These are phyloP conservation scores for Phytophthora capsici DNA, from an alignment of 352 stramenopile species.

Conservation along the genomic window DNA sequence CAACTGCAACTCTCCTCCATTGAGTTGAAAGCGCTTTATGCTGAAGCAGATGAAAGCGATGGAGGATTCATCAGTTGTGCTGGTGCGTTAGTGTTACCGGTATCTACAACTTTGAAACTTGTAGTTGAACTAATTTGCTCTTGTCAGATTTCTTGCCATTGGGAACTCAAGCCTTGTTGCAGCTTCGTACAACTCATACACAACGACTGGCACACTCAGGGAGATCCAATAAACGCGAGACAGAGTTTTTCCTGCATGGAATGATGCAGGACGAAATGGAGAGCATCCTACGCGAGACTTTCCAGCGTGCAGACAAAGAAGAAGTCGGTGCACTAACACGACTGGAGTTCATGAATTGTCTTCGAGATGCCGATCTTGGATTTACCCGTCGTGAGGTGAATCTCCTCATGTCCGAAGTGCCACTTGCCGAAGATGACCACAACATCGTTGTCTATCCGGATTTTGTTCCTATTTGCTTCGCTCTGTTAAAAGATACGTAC, in stretches of 20 bases:
- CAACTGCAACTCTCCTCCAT: conserved; percentile 60
- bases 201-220: conserved; percentile 57
- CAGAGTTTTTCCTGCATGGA: conserved; percentile 71
- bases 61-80: conserved; percentile 51
- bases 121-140: neutral
- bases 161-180: conserved; percentile 51
- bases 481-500: conserved; percentile 60
- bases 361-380: conserved; percentile 75
- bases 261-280: conserved; percentile 87
- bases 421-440: conserved; percentile 35
- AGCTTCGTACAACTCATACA: conserved; percentile 49
- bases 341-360: conserved; percentile 67
- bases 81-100: conserved; percentile 29
- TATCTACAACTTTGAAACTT: neutral
- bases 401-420: conserved; percentile 71
- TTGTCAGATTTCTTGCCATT: conserved; percentile 57
- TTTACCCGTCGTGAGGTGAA: conserved; percentile 79
- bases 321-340: conserved; percentile 53
- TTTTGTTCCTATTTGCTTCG: conserved; percentile 71
- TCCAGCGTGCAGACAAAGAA: conserved; percentile 69
- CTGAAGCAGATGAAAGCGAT: conserved; percentile 76
- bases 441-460: conserved; percentile 51
- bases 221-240: conserved; percentile 48
- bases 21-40: conserved; percentile 65
- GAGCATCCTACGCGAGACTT: conserved; percentile 78